Evolutionary conservation across 768 basidiomycete species (phyloP), one percentile per base, ranked within the genome.

Genomic region (Lyophyllum semitale): DNA sequence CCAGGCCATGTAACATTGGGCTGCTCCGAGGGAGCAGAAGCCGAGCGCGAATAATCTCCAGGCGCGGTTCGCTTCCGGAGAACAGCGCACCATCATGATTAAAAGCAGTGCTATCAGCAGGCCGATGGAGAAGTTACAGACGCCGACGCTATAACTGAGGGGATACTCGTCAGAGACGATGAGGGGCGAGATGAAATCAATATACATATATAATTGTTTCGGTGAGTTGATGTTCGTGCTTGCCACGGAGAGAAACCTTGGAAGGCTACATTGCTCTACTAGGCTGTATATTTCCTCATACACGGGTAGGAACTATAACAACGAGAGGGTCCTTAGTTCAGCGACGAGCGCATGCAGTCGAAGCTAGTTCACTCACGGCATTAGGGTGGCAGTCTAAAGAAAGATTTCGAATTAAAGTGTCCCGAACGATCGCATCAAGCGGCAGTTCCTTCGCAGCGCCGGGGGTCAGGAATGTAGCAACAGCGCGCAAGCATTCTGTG

Each of bases 221-320:
- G 70, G 68, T 12, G 66, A 48, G 61, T 74, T 75, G 49, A 73
- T 69, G 54, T 76, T 73, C 1, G 68, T 58, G n/a, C 63, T 66
- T 41, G 71, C 60, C 20, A 48, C 35, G 4, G 63, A 56, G 41
- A 77, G 67, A 57, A 75, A 77, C 22, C 62, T 54, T 8, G 70
- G 71, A 29, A 75, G 57, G 45, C 66, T 69, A 22, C 50, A 45
- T 11, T 38, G 61, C 54, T 73, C 72, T 4, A 76, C 63, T 18
- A 59, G 49, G 48, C 63, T 59, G 48, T 71, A 75, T 13, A 70
- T 59, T 43, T 67, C 63, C 53, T 73, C 67, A 50, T 74, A 75
- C 7, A 65, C 67, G 15, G 71, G 67, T 8, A 70, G 60, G 48
- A 77, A 73, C 73, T 74, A 38, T 35, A 35, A n/a, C n/a, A n/a